Evolutionary conservation across 352 stramenopile species (phyloP).

Genomic region (Globisporangium alternatum): DNA sequence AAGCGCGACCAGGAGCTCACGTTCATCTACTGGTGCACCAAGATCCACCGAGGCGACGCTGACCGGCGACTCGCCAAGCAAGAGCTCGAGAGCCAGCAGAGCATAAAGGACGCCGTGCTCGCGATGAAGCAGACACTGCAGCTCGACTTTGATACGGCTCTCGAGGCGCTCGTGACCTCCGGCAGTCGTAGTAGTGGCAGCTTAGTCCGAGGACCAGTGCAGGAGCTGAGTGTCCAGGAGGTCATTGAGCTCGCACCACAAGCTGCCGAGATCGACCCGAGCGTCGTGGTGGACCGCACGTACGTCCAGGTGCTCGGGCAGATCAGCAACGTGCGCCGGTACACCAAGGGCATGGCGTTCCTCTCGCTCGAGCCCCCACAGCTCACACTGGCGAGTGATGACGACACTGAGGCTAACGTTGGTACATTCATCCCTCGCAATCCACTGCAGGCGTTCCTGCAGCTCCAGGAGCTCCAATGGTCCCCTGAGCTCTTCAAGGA

Average conservation of each 20-base stretch:
- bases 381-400: neutral
- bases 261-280: conserved; percentile 20
- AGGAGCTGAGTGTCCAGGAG: conserved; percentile 17
- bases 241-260: conserved; percentile 13
- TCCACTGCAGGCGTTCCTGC: conserved; percentile 39
- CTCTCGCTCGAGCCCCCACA: conserved; percentile 27
- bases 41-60: neutral
- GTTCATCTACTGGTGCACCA: conserved; percentile 38
- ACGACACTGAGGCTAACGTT: neutral
- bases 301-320: conserved; percentile 36
- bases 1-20: conserved; percentile 25
- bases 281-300: conserved; percentile 10
- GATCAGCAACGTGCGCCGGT: conserved; percentile 37
- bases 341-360: conserved; percentile 50
- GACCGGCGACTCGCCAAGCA: neutral
- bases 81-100: conserved; percentile 4
- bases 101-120: conserved; percentile 17
- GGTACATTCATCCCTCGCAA: conserved; percentile 1
- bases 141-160: conserved; percentile 13
- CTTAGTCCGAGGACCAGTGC: neutral
- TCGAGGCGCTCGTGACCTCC: conserved; percentile 11
- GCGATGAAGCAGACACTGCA: conserved; percentile 20
- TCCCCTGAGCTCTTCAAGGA: conserved; percentile 23
- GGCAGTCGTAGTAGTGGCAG: neutral
- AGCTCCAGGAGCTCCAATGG: conserved; percentile 34